A percentile compares a stretch with the other conserved stretches of the same genome.
Conservation (phyloP, 2,329 filamentous ascomycete genomes). For the Ophiostoma triangulosporum region DNA sequence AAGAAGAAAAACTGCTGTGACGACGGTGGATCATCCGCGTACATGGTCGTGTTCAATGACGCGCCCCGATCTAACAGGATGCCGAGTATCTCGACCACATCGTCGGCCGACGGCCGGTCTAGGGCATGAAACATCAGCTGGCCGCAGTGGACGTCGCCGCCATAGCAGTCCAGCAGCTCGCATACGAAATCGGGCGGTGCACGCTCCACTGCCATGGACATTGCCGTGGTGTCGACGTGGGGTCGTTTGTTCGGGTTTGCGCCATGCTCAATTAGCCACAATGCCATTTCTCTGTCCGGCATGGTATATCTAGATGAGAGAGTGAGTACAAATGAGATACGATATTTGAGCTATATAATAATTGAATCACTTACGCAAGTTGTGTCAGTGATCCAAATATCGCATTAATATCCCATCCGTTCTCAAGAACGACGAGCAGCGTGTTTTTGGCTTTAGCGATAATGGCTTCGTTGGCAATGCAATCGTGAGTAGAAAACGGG, state of each 20-base stretch:
- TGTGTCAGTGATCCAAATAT: neutral
- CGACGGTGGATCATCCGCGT: constrained; percentile 2
- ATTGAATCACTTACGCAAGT: constrained; percentile 2
- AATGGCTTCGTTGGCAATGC: constrained; percentile 3
- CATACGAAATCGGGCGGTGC: constrained; percentile 2
- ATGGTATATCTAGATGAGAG: neutral
- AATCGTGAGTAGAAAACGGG: neutral
- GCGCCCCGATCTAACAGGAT: constrained; percentile 1
- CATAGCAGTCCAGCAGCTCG: neutral
- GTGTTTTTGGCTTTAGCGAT: neutral
- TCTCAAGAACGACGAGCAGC: constrained; percentile 2
- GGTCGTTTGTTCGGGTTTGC: constrained; percentile 3
- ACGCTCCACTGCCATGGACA: constrained; percentile 3
- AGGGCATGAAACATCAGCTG: constrained; percentile 4
- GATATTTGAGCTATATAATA: too few relatives aligned
- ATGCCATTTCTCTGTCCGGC: neutral
- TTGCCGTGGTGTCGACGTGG: neutral
- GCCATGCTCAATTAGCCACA: constrained; percentile 3
- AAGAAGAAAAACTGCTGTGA: neutral
- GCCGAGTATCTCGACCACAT: constrained; percentile 20
- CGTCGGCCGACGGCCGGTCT: neutral
- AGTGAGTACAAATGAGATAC: too few relatives aligned
- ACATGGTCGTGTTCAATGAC: constrained; percentile 1
- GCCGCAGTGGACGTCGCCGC: neutral
- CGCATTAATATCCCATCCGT: constrained; percentile 5